Evolutionary conservation across 805 yeast species (phyloP).

Genomic region (Lachancea cidri): DNA sequence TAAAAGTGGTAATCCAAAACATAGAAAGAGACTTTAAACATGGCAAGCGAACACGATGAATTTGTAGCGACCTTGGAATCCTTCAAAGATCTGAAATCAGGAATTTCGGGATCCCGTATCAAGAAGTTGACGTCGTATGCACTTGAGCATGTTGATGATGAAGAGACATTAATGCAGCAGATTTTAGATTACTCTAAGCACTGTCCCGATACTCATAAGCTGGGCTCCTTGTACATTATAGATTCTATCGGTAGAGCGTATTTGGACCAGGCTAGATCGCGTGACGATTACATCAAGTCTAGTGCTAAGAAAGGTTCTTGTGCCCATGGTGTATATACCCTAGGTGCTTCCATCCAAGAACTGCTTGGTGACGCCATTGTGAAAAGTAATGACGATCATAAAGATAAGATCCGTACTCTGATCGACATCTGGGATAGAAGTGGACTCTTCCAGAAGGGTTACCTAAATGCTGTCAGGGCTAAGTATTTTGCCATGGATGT

Average conservation of each 20-base stretch:
- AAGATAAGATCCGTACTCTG: constrained; percentile 73
- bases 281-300: constrained; percentile 42
- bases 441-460: constrained; percentile 60
- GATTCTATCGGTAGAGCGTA: constrained; percentile 89
- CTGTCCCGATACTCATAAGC: constrained; percentile 73
- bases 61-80: constrained; percentile 40
- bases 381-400: constrained; percentile 51
- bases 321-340: constrained; percentile 64
- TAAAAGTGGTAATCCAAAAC: not conserved
- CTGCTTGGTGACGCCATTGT: constrained; percentile 59
- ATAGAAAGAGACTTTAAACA: not conserved
- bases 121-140: constrained; percentile 79
- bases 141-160: constrained; percentile 51
- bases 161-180: constrained; percentile 23
- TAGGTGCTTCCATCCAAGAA: constrained; percentile 59
- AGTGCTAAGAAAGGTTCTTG: constrained; percentile 62
- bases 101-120: constrained; percentile 94
- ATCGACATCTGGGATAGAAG: constrained; percentile 91
- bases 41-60: constrained; percentile 24
- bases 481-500: constrained; percentile 43
- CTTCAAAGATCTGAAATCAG: constrained; percentile 59
- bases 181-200: constrained; percentile 51
- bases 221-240: constrained; percentile 85
- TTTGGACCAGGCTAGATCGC: constrained; percentile 65
- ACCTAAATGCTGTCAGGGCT: constrained; percentile 50